A percentile compares a stretch with the other conserved stretches of the same genome.
phyloP scores from a whole-genome alignment of 1,139 yeast genomes.

The Nematodospora anomalae region DNA sequence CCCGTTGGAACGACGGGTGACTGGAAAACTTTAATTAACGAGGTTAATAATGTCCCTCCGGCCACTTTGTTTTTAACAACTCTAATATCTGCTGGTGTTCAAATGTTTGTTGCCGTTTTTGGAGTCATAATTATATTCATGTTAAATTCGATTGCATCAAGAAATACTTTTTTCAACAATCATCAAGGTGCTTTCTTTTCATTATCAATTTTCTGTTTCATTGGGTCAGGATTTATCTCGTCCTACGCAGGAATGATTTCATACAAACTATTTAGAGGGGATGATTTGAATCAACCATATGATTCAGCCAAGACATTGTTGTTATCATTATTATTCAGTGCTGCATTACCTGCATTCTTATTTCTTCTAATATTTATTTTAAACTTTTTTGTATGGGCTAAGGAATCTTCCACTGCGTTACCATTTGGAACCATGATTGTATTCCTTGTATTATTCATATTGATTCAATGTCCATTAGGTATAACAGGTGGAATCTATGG shows the following conservation, averaged over 20 bases:
- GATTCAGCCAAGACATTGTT: constrained; percentile 15
- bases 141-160: constrained; percentile 36
- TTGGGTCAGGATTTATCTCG: constrained; percentile 70
- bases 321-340: constrained; percentile 57
- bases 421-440: constrained; percentile 75
- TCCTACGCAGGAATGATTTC: constrained; percentile 69
- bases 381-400: constrained; percentile 73
- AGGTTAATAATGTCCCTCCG: constrained; percentile 55
- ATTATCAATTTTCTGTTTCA: constrained; percentile 58
- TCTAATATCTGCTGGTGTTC: constrained; percentile 73
- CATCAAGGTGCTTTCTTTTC: constrained; percentile 68
- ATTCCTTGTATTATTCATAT: constrained; percentile 55
- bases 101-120: constrained; percentile 60
- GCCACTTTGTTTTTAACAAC: constrained; percentile 50
- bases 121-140: constrained; percentile 65
- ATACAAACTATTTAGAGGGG: constrained; percentile 52
- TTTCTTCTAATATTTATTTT: constrained; percentile 54
- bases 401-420: constrained; percentile 72
- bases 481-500: constrained; percentile 69
- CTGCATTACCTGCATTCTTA: constrained; percentile 59
- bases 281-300: constrained; percentile 29
- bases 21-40: constrained; percentile 58
- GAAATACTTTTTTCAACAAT: constrained; percentile 42
- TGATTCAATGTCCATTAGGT: constrained; percentile 73
- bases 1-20: constrained; percentile 8